A percentile compares a stretch with the other conserved stretches of the same genome.
Conservation (phyloP, 371 early-diverging fungal species). For the Syncephalastrum sp. region DNA sequence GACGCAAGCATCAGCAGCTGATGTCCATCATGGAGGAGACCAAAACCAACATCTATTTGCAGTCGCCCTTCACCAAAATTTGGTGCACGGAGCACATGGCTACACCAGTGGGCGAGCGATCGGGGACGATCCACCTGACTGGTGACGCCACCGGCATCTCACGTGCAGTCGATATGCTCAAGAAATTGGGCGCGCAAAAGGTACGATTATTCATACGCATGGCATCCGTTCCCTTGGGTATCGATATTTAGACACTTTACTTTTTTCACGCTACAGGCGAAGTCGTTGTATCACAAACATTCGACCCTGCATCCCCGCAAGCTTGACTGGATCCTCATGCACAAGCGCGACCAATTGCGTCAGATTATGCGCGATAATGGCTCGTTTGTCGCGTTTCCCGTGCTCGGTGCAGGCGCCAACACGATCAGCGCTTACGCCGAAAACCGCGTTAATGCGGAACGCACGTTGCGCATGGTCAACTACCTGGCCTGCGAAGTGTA, state of each 20-base stretch:
- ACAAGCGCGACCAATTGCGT: slow-evolving; percentile 58
- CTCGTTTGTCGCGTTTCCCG: slow-evolving; percentile 61
- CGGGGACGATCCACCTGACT: slow-evolving; percentile 34
- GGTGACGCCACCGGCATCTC: slow-evolving; percentile 26
- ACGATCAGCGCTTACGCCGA: slow-evolving; percentile 65
- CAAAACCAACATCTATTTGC: slow-evolving; percentile 63
- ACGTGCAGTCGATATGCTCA: slow-evolving; percentile 33
- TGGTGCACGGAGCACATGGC: slow-evolving; percentile 15
- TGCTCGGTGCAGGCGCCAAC: slow-evolving; percentile 56
- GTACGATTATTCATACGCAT: slow-evolving; percentile 12
- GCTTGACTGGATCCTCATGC: slow-evolving; percentile 75
- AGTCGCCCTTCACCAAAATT: slow-evolving; percentile 51
- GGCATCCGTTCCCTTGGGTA: background rate
- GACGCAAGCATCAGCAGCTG: slow-evolving; percentile 57
- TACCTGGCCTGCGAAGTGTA: slow-evolving; percentile 49
- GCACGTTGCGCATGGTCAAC: slow-evolving; percentile 69
- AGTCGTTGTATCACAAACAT: slow-evolving; percentile 48
- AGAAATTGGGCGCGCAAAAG: slow-evolving; percentile 34
- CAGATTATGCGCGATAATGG: slow-evolving; percentile 79
- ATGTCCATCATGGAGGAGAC: slow-evolving; percentile 67
- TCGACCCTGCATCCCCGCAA: slow-evolving; percentile 58
- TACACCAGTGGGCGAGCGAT: slow-evolving; percentile 15
- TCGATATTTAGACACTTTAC: background rate
- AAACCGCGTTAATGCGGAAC: slow-evolving; percentile 65
- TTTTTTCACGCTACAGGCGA: slow-evolving; percentile 18